phyloP scores from a whole-genome alignment of 768 basidiomycete species.

The Calvatia gigantea region DNA sequence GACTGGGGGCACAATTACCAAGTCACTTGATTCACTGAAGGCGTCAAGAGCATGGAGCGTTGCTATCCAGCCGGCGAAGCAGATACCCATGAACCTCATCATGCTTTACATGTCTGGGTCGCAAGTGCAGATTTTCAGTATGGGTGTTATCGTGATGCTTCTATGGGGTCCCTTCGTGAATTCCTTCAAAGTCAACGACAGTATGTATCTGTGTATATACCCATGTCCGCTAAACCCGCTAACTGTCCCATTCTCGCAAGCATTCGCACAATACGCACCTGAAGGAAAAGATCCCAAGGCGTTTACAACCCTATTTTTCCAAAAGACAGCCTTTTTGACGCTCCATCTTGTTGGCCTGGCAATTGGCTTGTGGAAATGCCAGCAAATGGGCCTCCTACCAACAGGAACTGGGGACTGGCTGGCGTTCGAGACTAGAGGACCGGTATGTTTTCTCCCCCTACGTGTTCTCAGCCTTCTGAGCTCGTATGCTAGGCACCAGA shows the following conservation, averaged over 20 bases:
- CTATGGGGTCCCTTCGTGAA: slow-evolving; percentile 85
- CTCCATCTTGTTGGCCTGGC: slow-evolving; percentile 77
- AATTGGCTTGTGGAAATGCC: slow-evolving; percentile 91
- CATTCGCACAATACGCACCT: slow-evolving; percentile 73
- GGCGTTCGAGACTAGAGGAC: slow-evolving; percentile 81
- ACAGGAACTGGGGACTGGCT: slow-evolving; percentile 93
- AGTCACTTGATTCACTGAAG: slow-evolving; percentile 65
- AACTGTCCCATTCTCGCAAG: slow-evolving; percentile 29
- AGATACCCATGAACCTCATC: slow-evolving; percentile 94
- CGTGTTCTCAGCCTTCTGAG: not conserved
- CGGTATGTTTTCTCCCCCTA: slow-evolving; percentile 40
- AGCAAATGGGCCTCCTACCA: slow-evolving; percentile 87
- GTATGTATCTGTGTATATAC: slow-evolving; percentile 38
- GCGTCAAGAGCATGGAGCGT: slow-evolving; percentile 83
- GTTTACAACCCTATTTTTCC: slow-evolving; percentile 55
- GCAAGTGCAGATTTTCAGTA: slow-evolving; percentile 94
- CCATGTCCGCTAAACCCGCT: not conserved
- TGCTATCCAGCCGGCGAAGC: slow-evolving; percentile 81
- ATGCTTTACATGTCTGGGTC: slow-evolving; percentile 99
- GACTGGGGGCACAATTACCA: slow-evolving; percentile 34
- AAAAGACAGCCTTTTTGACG: slow-evolving; percentile 66
- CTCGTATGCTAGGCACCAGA: slow-evolving; percentile 36
- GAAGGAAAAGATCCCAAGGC: slow-evolving; percentile 51
- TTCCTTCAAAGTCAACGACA: slow-evolving; percentile 69
- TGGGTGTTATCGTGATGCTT: slow-evolving; percentile 94